These are phyloP conservation scores for Gaillardinia entomophila DNA, from an alignment of 805 yeast genomes.

Conservation along the genomic window DNA sequence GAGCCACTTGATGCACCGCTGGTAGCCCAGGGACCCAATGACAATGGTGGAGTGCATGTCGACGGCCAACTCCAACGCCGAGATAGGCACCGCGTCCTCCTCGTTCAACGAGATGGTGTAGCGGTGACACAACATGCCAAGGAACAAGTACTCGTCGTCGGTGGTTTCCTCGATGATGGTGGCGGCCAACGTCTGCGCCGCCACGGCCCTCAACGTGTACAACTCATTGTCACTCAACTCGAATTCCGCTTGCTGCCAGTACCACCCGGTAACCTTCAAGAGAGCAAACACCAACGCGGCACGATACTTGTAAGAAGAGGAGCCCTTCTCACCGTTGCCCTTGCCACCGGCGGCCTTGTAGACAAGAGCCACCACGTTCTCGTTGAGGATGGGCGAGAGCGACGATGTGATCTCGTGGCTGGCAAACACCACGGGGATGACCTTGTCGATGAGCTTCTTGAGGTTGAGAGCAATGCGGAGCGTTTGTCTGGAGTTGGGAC, in stretches of 20 bases:
- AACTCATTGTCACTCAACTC: conserved; percentile 68
- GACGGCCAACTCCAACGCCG: conserved; percentile 78
- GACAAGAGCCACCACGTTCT: conserved; percentile 53
- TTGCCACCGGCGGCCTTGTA: conserved; percentile 77
- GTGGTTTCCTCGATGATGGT: conserved; percentile 57
- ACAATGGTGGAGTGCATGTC: conserved; percentile 77
- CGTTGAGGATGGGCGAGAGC: conserved; percentile 55
- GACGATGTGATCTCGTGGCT: conserved; percentile 45
- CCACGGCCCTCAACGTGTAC: conserved; percentile 51
- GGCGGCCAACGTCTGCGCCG: conserved; percentile 74
- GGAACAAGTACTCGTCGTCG: conserved; percentile 58
- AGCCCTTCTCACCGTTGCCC: conserved; percentile 50
- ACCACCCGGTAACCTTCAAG: conserved; percentile 77
- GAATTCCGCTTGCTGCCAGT: conserved; percentile 47
- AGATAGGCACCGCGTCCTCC: conserved; percentile 56
- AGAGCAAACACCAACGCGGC: conserved; percentile 66
- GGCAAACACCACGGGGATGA: conserved; percentile 62
- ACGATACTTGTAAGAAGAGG: conserved; percentile 57
- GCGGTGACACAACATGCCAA: conserved; percentile 72
- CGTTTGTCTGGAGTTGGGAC: conserved; percentile 63
- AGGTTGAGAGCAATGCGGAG: conserved; percentile 67
- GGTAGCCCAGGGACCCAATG: conserved; percentile 77
- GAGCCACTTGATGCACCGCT: conserved; percentile 80
- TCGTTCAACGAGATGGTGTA: conserved; percentile 62
- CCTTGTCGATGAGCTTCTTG: conserved; percentile 64